Conservation (phyloP, 1,139 yeast genomes). For the Zygoascus sp. region DNA sequence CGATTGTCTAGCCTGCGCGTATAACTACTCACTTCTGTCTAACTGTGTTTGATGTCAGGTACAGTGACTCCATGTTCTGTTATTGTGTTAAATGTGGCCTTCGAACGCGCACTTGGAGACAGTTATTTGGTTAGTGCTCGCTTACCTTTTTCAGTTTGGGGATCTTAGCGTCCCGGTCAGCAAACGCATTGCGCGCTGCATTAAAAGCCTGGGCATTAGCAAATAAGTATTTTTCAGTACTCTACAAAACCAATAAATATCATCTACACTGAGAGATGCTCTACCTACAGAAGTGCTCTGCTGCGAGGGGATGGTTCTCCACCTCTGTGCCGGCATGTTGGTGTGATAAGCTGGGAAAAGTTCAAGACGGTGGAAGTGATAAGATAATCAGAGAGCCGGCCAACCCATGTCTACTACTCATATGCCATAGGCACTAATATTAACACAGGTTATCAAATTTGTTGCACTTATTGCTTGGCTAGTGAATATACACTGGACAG, state of each 20-base stretch:
- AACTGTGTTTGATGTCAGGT: slow-evolving; percentile 21
- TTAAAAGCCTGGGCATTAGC: slow-evolving; percentile 21
- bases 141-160: slow-evolving; percentile 23
- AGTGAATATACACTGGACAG: too few species aligned
- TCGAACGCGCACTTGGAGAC: neutral
- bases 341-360: neutral
- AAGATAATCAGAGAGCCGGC: too few species aligned
- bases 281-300: too few species aligned
- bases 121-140: too few species aligned
- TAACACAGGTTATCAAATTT: too few species aligned
- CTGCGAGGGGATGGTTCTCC: neutral
- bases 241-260: too few species aligned
- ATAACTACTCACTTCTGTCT: slow-evolving; percentile 21
- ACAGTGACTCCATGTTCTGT: slow-evolving; percentile 24
- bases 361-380: neutral
- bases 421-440: too few species aligned
- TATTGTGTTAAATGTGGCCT: too few species aligned
- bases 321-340: slow-evolving; percentile 2
- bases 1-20: too few species aligned
- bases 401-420: too few species aligned
- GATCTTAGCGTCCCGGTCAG: slow-evolving; percentile 25
- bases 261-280: too few species aligned
- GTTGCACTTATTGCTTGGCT: too few species aligned
- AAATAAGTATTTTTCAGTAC: neutral
- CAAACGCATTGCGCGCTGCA: slow-evolving; percentile 26